A percentile compares a stretch with the other conserved stretches of the same genome.
phyloP scores from a whole-genome alignment of 2,329 filamentous ascomycete genomes.

The Cladobotryum mycophilum region DNA sequence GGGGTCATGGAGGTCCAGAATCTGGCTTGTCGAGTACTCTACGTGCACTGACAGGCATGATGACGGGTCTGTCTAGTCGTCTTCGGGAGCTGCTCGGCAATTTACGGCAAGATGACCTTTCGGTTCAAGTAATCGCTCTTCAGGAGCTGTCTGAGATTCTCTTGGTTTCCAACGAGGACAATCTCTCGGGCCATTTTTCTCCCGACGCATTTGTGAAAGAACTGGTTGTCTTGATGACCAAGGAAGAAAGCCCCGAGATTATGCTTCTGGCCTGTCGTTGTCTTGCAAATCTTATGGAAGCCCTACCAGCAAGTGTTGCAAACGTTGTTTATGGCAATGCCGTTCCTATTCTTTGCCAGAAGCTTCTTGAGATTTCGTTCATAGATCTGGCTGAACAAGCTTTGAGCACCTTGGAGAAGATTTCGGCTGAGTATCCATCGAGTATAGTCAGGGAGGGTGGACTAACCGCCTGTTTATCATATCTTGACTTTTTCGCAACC shows the following conservation, averaged over 20 bases:
- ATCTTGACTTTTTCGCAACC: conserved; percentile 95
- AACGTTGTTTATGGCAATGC: conserved; percentile 98
- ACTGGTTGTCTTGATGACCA: conserved; percentile 84
- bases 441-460: conserved; percentile 95
- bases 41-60: conserved; percentile 83
- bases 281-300: conserved; percentile 96
- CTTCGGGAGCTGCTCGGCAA: conserved; percentile 71
- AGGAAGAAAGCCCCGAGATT: conserved; percentile 91
- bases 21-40: conserved; percentile 72
- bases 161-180: conserved; percentile 93
- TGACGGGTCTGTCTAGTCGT: conserved; percentile 74
- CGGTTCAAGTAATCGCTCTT: conserved; percentile 82
- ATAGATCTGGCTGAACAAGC: conserved; percentile 98
- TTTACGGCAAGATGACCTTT: conserved; percentile 78
- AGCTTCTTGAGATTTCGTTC: conserved; percentile 90
- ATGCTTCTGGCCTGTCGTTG: conserved; percentile 96
- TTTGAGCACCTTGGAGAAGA: conserved; percentile 92
- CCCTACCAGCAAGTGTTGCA: conserved; percentile 81
- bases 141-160: conserved; percentile 91
- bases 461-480: conserved; percentile 89
- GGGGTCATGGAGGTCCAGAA: conserved; percentile 55
- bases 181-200: conserved; percentile 88
- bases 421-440: conserved; percentile 90
- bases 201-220: conserved; percentile 95
- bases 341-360: conserved; percentile 89